phyloP scores from a whole-genome alignment of 2,329 filamentous ascomycete genomes.

The Botrytis byssoidea region DNA sequence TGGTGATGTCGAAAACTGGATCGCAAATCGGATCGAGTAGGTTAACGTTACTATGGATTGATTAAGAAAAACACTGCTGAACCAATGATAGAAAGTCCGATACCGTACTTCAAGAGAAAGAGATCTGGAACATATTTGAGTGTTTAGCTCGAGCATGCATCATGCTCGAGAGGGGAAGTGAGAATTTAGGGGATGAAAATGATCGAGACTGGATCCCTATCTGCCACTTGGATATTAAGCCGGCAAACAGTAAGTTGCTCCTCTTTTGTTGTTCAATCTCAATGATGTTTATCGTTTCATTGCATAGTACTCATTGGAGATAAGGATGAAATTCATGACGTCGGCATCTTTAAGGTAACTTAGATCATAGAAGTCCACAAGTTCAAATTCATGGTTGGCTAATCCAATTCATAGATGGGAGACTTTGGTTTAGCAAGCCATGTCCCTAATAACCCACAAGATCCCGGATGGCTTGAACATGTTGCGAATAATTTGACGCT shows the following conservation, averaged over 20 bases:
- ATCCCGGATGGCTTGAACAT: neutral
- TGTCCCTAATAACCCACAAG: neutral
- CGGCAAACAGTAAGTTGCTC: neutral
- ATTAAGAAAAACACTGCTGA: neutral
- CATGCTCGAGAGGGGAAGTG: neutral
- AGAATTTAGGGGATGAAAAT: neutral
- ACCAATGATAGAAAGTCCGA: neutral
- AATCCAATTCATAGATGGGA: neutral
- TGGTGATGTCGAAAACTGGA: neutral
- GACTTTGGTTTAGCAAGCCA: neutral
- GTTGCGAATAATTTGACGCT: neutral
- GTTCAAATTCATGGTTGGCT: neutral
- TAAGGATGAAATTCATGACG: neutral
- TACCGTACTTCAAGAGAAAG: neutral
- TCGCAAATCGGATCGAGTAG: neutral
- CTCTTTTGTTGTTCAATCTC: neutral
- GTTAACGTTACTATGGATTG: neutral
- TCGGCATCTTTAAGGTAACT: neutral
- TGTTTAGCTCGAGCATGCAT: slow-evolving; percentile 5
- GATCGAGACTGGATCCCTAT: neutral
- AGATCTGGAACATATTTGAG: slow-evolving; percentile 5
- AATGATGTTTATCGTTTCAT: neutral
- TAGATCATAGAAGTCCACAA: neutral
- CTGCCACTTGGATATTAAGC: slow-evolving; percentile 1
- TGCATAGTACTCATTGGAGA: neutral